Conservation (phyloP, 78 protist genomes). For the Andalucia godoyi region DNA sequence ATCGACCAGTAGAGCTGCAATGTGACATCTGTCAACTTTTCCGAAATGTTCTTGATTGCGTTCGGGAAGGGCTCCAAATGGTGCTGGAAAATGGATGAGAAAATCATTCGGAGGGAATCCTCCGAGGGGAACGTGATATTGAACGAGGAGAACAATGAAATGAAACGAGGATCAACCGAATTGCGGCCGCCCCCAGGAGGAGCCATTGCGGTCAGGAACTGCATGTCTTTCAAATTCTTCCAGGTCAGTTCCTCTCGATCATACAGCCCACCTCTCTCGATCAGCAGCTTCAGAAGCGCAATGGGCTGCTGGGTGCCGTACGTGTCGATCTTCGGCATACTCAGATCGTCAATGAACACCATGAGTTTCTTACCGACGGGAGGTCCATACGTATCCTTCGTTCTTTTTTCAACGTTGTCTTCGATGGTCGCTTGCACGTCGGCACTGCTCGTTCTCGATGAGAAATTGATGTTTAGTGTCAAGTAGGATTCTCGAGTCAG, state of each 20-base stretch:
- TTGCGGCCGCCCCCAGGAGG: constrained; percentile 82
- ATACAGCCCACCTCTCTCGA: constrained; percentile 43
- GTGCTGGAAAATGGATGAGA: constrained; percentile 9
- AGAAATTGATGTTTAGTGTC: constrained; percentile 39
- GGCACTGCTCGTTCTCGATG: constrained; percentile 40
- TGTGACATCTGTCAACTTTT: constrained; percentile 34
- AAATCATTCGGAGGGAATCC: constrained; percentile 34
- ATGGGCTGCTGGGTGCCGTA: constrained; percentile 73
- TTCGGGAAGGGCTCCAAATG: constrained; percentile 24
- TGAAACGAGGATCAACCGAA: constrained; percentile 52
- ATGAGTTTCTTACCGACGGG: constrained; percentile 37
- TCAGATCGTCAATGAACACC: constrained; percentile 58
- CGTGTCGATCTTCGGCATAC: constrained; percentile 61
- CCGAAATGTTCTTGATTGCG: neutral
- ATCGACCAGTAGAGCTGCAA: constrained; percentile 35
- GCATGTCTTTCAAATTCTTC: constrained; percentile 21
- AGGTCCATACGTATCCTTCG: constrained; percentile 42
- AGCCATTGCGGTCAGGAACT: constrained; percentile 63
- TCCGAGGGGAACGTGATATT: constrained; percentile 37
- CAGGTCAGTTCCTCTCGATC: constrained; percentile 30
- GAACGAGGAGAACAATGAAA: constrained; percentile 33
- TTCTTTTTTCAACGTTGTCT: constrained; percentile 71
- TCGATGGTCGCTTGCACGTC: constrained; percentile 51
- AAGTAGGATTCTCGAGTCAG: neutral
- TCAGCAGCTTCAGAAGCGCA: constrained; percentile 45